Conservation (phyloP, 2,329 filamentous ascomycete species). For the Fusarium multiceps region DNA sequence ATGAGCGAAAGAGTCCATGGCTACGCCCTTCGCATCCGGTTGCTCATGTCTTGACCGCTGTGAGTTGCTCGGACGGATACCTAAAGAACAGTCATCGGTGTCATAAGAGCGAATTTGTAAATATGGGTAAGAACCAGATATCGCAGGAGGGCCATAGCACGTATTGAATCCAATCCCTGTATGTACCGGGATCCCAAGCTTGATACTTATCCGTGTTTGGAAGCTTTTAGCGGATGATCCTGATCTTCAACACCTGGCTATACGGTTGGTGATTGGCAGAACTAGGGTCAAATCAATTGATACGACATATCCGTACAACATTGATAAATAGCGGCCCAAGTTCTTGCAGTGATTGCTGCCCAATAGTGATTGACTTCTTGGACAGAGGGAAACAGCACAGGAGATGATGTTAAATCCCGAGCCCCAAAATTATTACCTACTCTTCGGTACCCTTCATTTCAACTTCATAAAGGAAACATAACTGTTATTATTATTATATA, state of each 20-base stretch:
- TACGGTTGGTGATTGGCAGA: neutral
- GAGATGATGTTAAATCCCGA: neutral
- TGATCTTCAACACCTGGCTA: neutral
- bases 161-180: neutral
- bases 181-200: neutral
- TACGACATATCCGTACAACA: neutral
- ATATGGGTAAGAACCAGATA: neutral
- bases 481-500: neutral
- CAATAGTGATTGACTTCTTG: neutral
- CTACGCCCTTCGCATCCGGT: neutral
- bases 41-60: neutral
- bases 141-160: no score
- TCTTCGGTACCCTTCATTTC: neutral
- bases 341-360: neutral
- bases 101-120: no score
- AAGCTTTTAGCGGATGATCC: neutral
- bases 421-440: neutral
- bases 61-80: neutral
- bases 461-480: no score
- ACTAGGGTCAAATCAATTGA: neutral
- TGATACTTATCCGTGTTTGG: neutral
- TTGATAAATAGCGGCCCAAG: neutral
- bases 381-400: neutral
- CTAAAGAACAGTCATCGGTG: neutral
- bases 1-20: fast-evolving